Conservation (phyloP, 2,329 filamentous ascomycete species). For the Fusarium sp. region DNA sequence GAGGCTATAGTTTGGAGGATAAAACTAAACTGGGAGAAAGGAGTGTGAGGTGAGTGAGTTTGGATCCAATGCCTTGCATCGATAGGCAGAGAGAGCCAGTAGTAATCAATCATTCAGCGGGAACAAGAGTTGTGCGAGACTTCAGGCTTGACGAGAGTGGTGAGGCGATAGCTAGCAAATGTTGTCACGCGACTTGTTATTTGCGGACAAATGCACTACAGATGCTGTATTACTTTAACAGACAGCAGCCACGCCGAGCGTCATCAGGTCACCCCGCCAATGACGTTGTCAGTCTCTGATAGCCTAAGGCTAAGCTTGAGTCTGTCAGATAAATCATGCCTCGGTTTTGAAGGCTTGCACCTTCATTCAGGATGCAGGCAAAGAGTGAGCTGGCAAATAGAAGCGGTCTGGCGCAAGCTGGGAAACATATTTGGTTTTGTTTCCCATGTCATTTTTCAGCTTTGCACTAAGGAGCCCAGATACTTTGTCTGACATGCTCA, state of each 20-base stretch:
- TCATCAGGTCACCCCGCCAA: slow-evolving; percentile 45
- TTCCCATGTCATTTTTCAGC: background rate
- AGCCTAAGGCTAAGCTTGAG: slow-evolving; percentile 1
- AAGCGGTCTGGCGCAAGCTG: slow-evolving; percentile 6
- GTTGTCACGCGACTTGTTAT: background rate
- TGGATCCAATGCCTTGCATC: slow-evolving; percentile 29
- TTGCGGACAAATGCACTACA: accelerated
- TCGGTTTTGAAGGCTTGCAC: slow-evolving; percentile 3
- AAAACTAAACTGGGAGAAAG: slow-evolving; percentile 30
- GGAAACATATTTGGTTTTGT: background rate
- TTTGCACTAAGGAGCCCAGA: background rate
- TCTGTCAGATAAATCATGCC: slow-evolving; percentile 28
- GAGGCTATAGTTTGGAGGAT: slow-evolving; percentile 10
- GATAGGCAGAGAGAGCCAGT: slow-evolving; percentile 23
- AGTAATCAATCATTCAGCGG: slow-evolving; percentile 33
- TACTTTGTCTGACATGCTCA: background rate
- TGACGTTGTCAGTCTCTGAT: slow-evolving; percentile 41
- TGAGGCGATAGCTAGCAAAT: slow-evolving; percentile 22
- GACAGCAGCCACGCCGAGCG: slow-evolving; percentile 11
- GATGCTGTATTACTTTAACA: slow-evolving; percentile 16
- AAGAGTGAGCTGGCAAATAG: background rate
- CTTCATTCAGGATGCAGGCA: background rate
- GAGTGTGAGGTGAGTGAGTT: slow-evolving; percentile 20
- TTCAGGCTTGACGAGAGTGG: slow-evolving; percentile 1
- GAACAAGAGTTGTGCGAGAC: slow-evolving; percentile 34